A percentile compares a stretch with the other conserved stretches of the same genome.
Conservation (phyloP, 2,329 filamentous ascomycete species). For the Colletotrichum chrysophilum region DNA sequence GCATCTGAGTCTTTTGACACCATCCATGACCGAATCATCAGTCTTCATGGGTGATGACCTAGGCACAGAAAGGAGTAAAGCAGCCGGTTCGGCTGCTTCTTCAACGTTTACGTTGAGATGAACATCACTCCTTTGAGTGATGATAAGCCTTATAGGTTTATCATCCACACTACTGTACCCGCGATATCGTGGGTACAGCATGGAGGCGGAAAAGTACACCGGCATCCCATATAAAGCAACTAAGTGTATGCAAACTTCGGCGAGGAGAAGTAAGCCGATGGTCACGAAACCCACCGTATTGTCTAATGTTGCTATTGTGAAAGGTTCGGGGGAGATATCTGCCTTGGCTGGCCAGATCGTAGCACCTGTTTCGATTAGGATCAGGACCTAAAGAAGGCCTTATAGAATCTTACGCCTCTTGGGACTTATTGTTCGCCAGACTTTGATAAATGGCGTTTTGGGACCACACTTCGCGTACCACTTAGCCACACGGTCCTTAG, state of each 20-base stretch:
- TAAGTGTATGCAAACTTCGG: neutral
- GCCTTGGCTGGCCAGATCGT: neutral
- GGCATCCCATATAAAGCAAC: too few species aligned
- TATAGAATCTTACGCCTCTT: neutral
- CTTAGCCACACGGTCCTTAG: neutral
- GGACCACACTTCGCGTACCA: neutral
- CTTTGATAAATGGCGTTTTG: too few species aligned
- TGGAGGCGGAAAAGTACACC: neutral
- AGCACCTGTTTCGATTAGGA: too few species aligned
- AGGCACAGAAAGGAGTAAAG: neutral
- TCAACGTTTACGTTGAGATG: neutral
- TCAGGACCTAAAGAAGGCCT: too few species aligned
- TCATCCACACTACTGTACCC: neutral
- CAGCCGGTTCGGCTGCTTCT: neutral
- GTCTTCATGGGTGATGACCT: neutral
- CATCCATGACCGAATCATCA: neutral
- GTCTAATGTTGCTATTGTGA: too few species aligned
- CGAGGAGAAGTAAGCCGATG: neutral
- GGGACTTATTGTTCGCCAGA: too few species aligned
- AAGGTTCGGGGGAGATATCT: neutral
- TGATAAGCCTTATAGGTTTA: neutral
- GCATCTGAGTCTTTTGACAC: neutral
- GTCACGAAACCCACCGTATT: too few species aligned
- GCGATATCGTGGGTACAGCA: neutral
- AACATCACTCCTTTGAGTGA: neutral